Conservation (phyloP, 495 filamentous ascomycete species). For the Melanomma pulvis-pyrius region DNA sequence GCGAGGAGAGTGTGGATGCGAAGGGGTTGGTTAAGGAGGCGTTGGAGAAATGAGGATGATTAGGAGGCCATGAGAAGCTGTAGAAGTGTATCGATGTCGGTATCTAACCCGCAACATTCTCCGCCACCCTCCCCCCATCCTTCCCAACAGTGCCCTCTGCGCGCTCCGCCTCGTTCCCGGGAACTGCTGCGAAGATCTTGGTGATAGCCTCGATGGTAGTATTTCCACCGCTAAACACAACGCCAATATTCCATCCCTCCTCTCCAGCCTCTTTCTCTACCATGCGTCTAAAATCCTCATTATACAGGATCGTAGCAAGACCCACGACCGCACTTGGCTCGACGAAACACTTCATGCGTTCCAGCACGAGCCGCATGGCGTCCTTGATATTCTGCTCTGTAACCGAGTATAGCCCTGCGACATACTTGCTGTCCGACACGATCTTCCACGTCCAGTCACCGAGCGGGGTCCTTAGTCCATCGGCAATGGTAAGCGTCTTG, state of each 20-base stretch:
- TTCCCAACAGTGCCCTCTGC: slow-evolving; percentile 45
- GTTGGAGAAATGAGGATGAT: background rate
- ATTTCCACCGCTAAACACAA: slow-evolving; percentile 91
- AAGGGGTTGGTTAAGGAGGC: slow-evolving; percentile 17
- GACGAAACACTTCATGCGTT: slow-evolving; percentile 88
- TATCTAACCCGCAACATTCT: slow-evolving; percentile 53
- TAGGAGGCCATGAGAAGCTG: background rate
- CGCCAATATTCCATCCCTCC: slow-evolving; percentile 81
- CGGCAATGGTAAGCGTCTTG: slow-evolving; percentile 79
- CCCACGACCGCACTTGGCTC: slow-evolving; percentile 89
- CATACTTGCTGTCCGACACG: slow-evolving; percentile 71
- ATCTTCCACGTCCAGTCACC: slow-evolving; percentile 78
- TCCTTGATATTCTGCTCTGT: slow-evolving; percentile 79
- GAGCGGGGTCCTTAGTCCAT: slow-evolving; percentile 85
- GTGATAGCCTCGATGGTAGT: slow-evolving; percentile 77
- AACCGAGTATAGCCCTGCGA: slow-evolving; percentile 74
- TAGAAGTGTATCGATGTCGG: background rate
- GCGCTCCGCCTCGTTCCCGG: slow-evolving; percentile 41
- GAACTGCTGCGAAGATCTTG: slow-evolving; percentile 57
- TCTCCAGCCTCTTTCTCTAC: slow-evolving; percentile 72
- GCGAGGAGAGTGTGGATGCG: slow-evolving; percentile 23
- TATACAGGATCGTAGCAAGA: slow-evolving; percentile 78
- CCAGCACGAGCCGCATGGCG: slow-evolving; percentile 76
- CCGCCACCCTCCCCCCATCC: slow-evolving; percentile 48
- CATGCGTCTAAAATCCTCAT: slow-evolving; percentile 76